Evolutionary conservation across 2,329 filamentous ascomycete species (phyloP), one percentile per base, ranked within the genome.

Genomic region (Elsinoe fawcettii): DNA sequence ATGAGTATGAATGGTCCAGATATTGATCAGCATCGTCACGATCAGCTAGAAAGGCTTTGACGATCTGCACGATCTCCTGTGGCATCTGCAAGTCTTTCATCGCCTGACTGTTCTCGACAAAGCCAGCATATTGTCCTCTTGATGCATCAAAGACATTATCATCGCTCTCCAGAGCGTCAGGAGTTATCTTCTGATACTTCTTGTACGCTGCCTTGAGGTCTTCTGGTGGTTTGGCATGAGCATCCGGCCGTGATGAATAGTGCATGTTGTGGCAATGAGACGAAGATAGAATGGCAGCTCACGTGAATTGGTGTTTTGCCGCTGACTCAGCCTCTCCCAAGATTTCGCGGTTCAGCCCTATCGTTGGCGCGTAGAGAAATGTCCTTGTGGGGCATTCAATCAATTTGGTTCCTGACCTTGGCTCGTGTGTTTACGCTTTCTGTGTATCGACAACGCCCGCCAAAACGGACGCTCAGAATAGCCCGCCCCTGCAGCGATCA

Each of bases 141-240:
- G 66, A 59, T 59, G 77, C 70, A 12, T 75, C 64, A 36, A 73
- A 68, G 64, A 86, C 67, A 71, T 71, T 67, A 72, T 70, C 60
- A 66, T 69, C 65, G 61, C 88, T 79, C 14, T 79, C 75, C 18
- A 78, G 72, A 62, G 83, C 79, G 8, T 73, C 59, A 12, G 53
- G 30, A 34, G 53, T 32, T 14, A 49, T 32, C 61, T 80, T 85
- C 22, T 86, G 83, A 64, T 86, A 89, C 41, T 74, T 74, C 70
- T 96, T 96, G 81, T 90, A 96, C 56, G 83, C 74, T 46, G 79
- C 74, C 60, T 85, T 83, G 63, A 96, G 76, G 51, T 76, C 71
- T 11, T 84, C 81, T 2, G 90, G 88, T 1, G 90, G 88, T 64
- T 85, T 84, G 70, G 90, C 83, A 69, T 92, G 83, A 25, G 90